Conservation (phyloP, 495 filamentous ascomycete species). For the Jackrogersella multiformis region DNA sequence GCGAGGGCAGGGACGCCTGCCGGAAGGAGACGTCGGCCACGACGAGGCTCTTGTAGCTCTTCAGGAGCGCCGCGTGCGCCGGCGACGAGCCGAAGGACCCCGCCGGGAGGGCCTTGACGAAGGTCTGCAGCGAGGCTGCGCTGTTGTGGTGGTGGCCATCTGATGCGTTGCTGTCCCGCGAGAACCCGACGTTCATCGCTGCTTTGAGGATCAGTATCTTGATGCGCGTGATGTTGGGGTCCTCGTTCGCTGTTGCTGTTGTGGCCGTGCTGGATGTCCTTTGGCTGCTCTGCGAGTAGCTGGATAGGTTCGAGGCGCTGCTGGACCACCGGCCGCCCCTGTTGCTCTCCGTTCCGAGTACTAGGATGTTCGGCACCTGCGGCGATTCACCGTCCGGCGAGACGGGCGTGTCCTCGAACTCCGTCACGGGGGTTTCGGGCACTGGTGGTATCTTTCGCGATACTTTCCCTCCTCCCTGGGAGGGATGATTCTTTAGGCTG, state of each 20-base stretch:
- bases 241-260: constrained; percentile 70
- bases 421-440: constrained; percentile 90
- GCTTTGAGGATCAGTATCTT: constrained; percentile 82
- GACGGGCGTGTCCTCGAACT: constrained; percentile 87
- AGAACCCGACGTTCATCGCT: constrained; percentile 80
- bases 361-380: constrained; percentile 81
- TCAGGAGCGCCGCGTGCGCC: constrained; percentile 74
- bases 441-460: constrained; percentile 49
- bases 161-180: constrained; percentile 54
- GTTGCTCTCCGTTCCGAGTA: constrained; percentile 72
- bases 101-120: constrained; percentile 77
- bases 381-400: constrained; percentile 77
- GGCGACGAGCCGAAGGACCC: constrained; percentile 78
- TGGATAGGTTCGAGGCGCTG: constrained; percentile 75
- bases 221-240: constrained; percentile 75
- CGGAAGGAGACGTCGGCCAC: constrained; percentile 72
- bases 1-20: constrained; percentile 61
- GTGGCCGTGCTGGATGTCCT: constrained; percentile 79
- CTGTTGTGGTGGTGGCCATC: constrained; percentile 46
- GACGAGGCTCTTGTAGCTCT: constrained; percentile 80
- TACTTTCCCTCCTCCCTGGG: constrained; percentile 33
- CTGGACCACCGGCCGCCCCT: constrained; percentile 73
- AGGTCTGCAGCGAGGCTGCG: constrained; percentile 65
- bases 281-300: constrained; percentile 75
- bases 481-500: constrained; percentile 52